Percentiles rank a stretch among this genome's conserved stretches.
Evolutionary conservation across 768 basidiomycete genomes (phyloP).

Genomic region (Sarcodon aspratus): DNA sequence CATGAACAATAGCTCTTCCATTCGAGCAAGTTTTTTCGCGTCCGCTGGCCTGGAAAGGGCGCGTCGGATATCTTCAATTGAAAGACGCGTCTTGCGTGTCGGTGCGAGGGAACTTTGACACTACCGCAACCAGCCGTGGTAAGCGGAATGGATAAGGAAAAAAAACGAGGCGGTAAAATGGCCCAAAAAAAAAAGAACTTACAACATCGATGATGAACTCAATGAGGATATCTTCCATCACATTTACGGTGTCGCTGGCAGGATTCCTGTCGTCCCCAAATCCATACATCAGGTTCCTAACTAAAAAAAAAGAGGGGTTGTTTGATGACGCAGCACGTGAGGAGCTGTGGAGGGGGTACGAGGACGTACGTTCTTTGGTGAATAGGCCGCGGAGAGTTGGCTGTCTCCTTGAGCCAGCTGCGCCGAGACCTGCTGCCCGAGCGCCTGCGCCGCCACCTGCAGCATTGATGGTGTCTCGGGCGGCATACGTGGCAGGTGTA

Average conservation of each 20-base stretch:
- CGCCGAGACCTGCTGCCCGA: slow-evolving; percentile 22
- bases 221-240: slow-evolving; percentile 89
- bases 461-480: slow-evolving; percentile 10
- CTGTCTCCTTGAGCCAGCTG: slow-evolving; percentile 46
- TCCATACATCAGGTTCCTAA: slow-evolving; percentile 83
- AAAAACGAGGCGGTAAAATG: background rate
- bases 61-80: slow-evolving; percentile 77
- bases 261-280: slow-evolving; percentile 90
- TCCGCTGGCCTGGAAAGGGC: slow-evolving; percentile 79
- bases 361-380: slow-evolving; percentile 63
- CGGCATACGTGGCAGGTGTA: slow-evolving; percentile 8
- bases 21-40: slow-evolving; percentile 81
- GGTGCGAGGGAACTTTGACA: slow-evolving; percentile 65
- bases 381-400: slow-evolving; percentile 67
- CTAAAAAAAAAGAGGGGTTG: slow-evolving; percentile 24
- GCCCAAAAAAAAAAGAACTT: slow-evolving; percentile 21
- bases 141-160: background rate
- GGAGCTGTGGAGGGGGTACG: slow-evolving; percentile 1
- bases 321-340: slow-evolving; percentile 2
- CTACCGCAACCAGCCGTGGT: slow-evolving; percentile 22
- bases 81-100: slow-evolving; percentile 61
- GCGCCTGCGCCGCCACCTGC: slow-evolving; percentile 24
- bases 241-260: slow-evolving; percentile 76
- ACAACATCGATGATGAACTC: slow-evolving; percentile 89
- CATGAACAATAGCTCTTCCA: slow-evolving; percentile 90